Percentiles rank a stretch among this genome's conserved stretches.
phyloP scores from a whole-genome alignment of 2,329 filamentous ascomycete species.

The Fusarium mundagurra region DNA sequence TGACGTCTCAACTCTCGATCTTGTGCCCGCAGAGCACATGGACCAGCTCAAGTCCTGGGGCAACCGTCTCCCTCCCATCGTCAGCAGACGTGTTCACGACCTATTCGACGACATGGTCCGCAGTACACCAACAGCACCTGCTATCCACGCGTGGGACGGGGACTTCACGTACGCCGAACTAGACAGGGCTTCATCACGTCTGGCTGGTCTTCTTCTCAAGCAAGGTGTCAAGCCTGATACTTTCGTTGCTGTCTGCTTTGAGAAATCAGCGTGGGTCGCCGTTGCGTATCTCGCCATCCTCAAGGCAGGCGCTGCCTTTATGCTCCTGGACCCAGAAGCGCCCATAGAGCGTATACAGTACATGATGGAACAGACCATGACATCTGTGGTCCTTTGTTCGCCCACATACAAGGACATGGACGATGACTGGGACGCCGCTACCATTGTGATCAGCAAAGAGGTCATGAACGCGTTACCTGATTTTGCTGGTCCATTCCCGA shows the following conservation, averaged over 20 bases:
- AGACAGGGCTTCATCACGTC: neutral
- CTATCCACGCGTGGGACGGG: conserved; percentile 4
- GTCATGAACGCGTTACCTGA: neutral
- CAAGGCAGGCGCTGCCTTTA: neutral
- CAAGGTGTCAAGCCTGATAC: neutral
- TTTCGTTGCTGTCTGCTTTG: conserved; percentile 1
- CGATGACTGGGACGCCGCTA: neutral
- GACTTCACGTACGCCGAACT: conserved; percentile 1
- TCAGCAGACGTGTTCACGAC: neutral
- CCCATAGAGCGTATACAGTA: neutral
- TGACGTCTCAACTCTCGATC: neutral
- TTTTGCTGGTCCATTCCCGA: neutral
- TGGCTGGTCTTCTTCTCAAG: neutral
- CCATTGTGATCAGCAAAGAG: neutral
- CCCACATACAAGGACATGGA: neutral
- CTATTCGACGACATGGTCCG: neutral
- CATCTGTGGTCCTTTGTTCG: neutral
- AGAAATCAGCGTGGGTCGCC: conserved; percentile 4
- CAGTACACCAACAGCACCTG: neutral
- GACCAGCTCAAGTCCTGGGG: neutral
- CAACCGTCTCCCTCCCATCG: neutral
- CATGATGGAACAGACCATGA: neutral
- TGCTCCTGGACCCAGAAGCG: conserved; percentile 2
- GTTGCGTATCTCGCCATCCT: conserved; percentile 7
- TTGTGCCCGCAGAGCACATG: neutral